These are phyloP conservation scores for Fagus crenata DNA, from an alignment of 306 rosid genomes.

Conservation along the genomic window DNA sequence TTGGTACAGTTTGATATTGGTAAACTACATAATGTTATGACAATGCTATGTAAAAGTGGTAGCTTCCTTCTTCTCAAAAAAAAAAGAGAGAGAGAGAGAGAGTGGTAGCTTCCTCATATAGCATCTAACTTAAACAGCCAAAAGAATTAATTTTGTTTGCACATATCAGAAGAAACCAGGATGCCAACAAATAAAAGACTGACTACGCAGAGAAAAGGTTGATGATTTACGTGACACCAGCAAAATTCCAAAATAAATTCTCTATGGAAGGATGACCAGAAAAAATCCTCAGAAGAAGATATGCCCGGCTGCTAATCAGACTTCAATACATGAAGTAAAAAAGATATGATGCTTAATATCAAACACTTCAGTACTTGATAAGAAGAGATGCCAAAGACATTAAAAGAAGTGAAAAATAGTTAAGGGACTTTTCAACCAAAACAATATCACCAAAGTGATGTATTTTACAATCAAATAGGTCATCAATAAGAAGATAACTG, in stretches of 20 bases:
- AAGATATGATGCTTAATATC: neutral
- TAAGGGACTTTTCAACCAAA: neutral
- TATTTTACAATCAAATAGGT: neutral
- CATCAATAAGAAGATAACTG: neutral
- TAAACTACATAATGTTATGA: neutral
- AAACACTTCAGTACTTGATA: neutral
- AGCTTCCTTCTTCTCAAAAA: neutral
- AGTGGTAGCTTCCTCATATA: neutral
- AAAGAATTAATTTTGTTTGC: neutral
- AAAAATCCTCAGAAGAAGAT: neutral
- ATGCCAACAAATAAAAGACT: neutral
- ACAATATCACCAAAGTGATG: too few relatives aligned
- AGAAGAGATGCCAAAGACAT: neutral
- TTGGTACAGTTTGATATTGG: neutral
- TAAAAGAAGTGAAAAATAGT: neutral
- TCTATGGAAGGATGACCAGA: neutral
- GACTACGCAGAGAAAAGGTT: neutral
- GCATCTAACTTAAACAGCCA: neutral
- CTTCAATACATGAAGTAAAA: neutral
- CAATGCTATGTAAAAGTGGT: neutral
- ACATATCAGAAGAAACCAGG: neutral
- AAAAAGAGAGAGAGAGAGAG: too few relatives aligned
- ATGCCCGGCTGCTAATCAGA: neutral
- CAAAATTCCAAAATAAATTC: neutral
- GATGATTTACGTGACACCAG: neutral